Evolutionary conservation across 2,329 filamentous ascomycete genomes (phyloP).

Genomic region (Colletotrichum sp.): DNA sequence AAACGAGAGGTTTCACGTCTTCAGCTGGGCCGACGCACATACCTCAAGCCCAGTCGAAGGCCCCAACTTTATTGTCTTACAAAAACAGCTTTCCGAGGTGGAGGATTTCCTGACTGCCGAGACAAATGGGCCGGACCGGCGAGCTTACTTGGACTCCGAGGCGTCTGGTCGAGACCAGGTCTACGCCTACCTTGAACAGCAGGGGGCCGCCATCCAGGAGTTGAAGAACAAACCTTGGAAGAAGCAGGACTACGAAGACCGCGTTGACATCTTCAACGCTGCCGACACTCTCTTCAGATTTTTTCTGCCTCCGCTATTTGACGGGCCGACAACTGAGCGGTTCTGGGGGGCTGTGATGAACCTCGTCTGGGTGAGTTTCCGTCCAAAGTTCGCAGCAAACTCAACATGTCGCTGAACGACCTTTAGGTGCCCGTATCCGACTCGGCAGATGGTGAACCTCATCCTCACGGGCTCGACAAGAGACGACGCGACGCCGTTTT

Average conservation of each 20-base stretch:
- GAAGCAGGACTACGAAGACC: slow-evolving; percentile 35
- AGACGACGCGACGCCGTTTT: neutral
- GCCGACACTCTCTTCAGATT: slow-evolving; percentile 44
- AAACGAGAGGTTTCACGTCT: slow-evolving; percentile 17
- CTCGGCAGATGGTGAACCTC: neutral
- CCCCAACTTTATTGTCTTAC: slow-evolving; percentile 13
- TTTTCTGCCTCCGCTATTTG: slow-evolving; percentile 42
- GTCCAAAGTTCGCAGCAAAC: no score
- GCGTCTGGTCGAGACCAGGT: slow-evolving; percentile 30
- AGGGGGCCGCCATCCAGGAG: neutral
- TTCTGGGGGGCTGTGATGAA: slow-evolving; percentile 48
- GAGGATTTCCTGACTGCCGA: slow-evolving; percentile 11
- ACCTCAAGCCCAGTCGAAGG: neutral
- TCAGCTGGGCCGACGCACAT: slow-evolving; percentile 9
- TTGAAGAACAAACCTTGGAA: slow-evolving; percentile 1
- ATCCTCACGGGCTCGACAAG: neutral
- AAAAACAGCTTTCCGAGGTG: slow-evolving; percentile 10
- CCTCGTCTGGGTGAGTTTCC: slow-evolving; percentile 31
- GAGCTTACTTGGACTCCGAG: slow-evolving; percentile 9
- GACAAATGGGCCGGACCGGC: slow-evolving; percentile 5
- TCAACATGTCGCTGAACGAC: neutral
- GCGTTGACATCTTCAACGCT: slow-evolving; percentile 45
- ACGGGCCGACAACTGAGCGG: slow-evolving; percentile 42
- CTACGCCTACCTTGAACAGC: slow-evolving; percentile 24
- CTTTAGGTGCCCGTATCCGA: neutral